A percentile compares a stretch with the other conserved stretches of the same genome.
phyloP scores from a whole-genome alignment of 805 yeast genomes.

The Maudiozyma saulgeensis region DNA sequence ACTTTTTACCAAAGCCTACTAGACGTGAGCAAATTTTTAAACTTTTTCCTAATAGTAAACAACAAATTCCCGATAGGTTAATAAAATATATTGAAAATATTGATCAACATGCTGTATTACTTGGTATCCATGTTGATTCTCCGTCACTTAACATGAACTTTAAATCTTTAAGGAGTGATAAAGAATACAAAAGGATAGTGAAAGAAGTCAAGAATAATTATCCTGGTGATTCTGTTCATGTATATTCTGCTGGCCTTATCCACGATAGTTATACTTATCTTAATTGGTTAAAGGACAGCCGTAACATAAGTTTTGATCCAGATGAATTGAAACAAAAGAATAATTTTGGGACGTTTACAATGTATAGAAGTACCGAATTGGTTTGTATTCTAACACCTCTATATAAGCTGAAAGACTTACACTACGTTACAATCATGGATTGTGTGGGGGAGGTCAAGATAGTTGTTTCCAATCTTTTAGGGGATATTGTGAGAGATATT shows the following conservation, averaged over 20 bases:
- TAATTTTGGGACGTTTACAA: slow-evolving; percentile 11
- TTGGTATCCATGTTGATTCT: too few species aligned
- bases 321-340: neutral
- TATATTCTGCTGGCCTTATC: neutral
- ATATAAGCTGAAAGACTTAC: neutral
- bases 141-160: too few species aligned
- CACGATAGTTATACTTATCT: neutral
- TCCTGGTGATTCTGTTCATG: slow-evolving; percentile 3
- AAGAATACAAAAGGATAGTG: too few species aligned
- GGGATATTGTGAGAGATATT: neutral
- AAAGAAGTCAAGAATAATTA: neutral
- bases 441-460: slow-evolving; percentile 8
- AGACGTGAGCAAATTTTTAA: neutral
- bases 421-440: neutral
- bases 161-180: too few species aligned
- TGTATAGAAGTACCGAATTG: slow-evolving; percentile 6
- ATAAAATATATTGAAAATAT: neutral
- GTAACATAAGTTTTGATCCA: neutral
- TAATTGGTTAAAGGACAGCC: neutral
- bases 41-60: slow-evolving; percentile 1
- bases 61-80: neutral
- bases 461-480: neutral
- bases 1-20: too few species aligned
- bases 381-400: slow-evolving; percentile 11
- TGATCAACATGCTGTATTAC: neutral